A percentile compares a stretch with the other conserved stretches of the same genome.
phyloP scores from a whole-genome alignment of 352 stramenopile species.

The Elongisporangium anandrum region DNA sequence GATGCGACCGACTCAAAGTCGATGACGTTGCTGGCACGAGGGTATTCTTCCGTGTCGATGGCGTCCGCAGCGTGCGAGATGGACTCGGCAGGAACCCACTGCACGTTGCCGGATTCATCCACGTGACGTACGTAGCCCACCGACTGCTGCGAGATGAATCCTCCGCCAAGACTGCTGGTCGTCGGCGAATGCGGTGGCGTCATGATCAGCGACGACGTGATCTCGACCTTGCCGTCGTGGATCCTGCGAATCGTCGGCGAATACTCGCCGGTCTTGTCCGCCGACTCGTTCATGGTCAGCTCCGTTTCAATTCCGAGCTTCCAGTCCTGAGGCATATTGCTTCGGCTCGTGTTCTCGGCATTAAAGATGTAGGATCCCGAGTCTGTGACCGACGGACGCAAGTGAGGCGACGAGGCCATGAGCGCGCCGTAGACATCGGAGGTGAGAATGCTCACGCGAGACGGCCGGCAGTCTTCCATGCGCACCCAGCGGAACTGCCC shows the following conservation, averaged over 20 bases:
- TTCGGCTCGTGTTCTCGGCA: slow-evolving; percentile 7
- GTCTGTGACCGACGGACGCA: slow-evolving; percentile 11
- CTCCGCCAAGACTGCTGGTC: slow-evolving; percentile 5
- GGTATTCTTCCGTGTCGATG: slow-evolving; percentile 75
- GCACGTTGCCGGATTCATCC: slow-evolving; percentile 56
- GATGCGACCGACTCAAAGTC: slow-evolving; percentile 75
- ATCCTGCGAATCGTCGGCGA: slow-evolving; percentile 56
- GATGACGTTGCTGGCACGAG: slow-evolving; percentile 61
- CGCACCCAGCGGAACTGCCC: slow-evolving; percentile 79
- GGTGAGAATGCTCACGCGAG: slow-evolving; percentile 59
- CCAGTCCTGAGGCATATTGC: slow-evolving; percentile 3
- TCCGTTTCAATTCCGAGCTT: slow-evolving; percentile 62
- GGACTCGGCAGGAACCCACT: slow-evolving; percentile 69
- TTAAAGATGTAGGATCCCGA: slow-evolving; percentile 35
- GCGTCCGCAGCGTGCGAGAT: slow-evolving; percentile 53
- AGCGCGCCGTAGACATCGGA: slow-evolving; percentile 17
- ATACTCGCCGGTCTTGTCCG: slow-evolving; percentile 27
- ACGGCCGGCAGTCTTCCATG: slow-evolving; percentile 60
- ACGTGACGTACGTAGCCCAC: slow-evolving; percentile 76
- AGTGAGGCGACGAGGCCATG: slow-evolving; percentile 7
- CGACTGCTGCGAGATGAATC: slow-evolving; percentile 61
- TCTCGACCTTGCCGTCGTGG: slow-evolving; percentile 22
- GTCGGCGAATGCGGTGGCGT: neutral
- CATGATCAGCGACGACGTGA: slow-evolving; percentile 2
- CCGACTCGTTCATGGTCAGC: slow-evolving; percentile 50